Base-by-base conservation (phyloP, 2,329 filamentous ascomycete genomes). In the Colletotrichum acutatum region DNA sequence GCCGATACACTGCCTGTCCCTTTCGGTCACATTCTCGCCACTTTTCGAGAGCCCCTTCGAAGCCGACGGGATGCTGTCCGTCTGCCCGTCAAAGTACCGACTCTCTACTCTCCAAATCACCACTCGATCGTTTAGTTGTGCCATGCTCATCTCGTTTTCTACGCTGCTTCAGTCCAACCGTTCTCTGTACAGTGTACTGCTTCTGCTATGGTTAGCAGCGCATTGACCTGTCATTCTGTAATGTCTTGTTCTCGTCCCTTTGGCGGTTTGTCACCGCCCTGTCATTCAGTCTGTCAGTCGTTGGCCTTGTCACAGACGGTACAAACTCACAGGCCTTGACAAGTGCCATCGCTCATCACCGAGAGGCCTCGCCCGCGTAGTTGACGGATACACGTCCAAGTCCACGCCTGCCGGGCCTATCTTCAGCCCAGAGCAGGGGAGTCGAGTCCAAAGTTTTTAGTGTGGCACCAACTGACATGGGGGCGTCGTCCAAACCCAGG, bases 381-480 rank as follows among this genome's bases (percentile, higher is more conserved):
- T 42, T 5, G 37, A 42, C 37, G 37, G 37, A 42, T 19, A 28
- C 60, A 61, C 19, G 42, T 49, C 61, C 42, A 58, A 63, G 71
- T 56, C 57, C n/a, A 70, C 66, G 58, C 69, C 32, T 72, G 59
- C 67, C 66, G 60, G 42, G 71, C 56, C 74, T 74, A 66, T 74
- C 74, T 74, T 75, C 74, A 75, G 74, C 74, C 71, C 63, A 69
- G 46, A 66, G 62, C 66, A 71, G 66, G 72, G 72, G 74, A 34
- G 26, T 64, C 26, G 37, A 34, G 54, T 46, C 68, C 71, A 60
- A 66, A 61, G 42, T 61, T 67, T 69, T 64, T 74, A 66, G 66
- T 71, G 74, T 68, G 74, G 59, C 68, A 72, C 71, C 71, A 67
- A 54, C 53, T 49, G 66, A 71, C 61, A 66, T 61, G 70, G 70